phyloP scores from a whole-genome alignment of 306 rosid species.

The Cicer bijugum region DNA sequence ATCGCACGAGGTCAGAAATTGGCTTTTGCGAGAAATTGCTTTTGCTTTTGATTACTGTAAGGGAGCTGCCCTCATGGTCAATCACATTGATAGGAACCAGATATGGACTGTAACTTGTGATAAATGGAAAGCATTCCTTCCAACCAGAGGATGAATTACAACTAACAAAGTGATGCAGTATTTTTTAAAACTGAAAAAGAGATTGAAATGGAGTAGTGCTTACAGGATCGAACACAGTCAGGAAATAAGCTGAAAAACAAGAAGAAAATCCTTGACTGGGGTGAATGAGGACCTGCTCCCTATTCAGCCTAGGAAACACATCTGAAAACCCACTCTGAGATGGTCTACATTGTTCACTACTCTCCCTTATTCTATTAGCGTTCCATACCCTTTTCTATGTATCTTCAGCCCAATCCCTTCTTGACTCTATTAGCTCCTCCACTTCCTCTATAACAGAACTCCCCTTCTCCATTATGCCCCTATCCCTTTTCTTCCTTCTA shows the following conservation, averaged over 20 bases:
- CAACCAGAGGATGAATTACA: not conserved
- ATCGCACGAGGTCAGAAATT: not conserved
- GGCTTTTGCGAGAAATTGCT: too few species aligned
- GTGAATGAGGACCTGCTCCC: too few species aligned
- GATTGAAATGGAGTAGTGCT: not conserved
- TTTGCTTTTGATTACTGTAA: not conserved
- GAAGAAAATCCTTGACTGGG: too few species aligned
- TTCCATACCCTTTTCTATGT: not conserved
- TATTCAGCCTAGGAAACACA: not conserved
- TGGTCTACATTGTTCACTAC: not conserved
- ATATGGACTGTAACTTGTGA: constrained; percentile 1
- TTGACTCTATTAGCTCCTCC: not conserved
- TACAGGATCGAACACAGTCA: too few species aligned
- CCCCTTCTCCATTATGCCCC: not conserved
- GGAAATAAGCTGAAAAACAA: too few species aligned
- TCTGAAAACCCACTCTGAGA: not conserved
- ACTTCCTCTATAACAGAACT: not conserved
- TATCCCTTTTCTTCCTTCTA: not conserved
- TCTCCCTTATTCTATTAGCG: not conserved
- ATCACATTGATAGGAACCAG: not conserved
- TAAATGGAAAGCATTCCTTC: not conserved
- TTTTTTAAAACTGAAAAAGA: not conserved
- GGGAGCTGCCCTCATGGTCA: constrained; percentile 6
- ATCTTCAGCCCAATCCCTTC: constrained; percentile 8
- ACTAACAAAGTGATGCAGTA: not conserved